phyloP scores from a whole-genome alignment of 1,284 basidiomycete species.

The Cryptococcus sp. region DNA sequence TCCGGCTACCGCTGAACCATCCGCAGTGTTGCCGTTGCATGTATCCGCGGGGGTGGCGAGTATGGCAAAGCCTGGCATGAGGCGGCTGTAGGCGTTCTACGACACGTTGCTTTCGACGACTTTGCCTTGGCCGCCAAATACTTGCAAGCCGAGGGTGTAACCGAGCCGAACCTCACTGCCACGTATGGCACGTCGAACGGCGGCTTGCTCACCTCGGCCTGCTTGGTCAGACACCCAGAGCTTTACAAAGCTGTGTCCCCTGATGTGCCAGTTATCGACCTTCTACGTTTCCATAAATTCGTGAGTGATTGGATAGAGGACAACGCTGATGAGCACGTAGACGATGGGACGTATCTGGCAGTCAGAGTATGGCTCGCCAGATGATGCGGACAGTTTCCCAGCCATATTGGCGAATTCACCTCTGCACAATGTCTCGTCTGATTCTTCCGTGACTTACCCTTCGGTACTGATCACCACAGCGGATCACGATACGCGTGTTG shows the following conservation, averaged over 20 bases:
- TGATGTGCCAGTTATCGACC: constrained; percentile 19
- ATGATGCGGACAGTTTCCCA: constrained; percentile 9
- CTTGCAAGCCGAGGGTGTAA: constrained; percentile 15
- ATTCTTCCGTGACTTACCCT: constrained; percentile 10
- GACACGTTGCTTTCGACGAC: constrained; percentile 19
- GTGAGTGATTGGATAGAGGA: constrained; percentile 7
- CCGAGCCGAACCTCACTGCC: constrained; percentile 15
- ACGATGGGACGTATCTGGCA: constrained; percentile 20
- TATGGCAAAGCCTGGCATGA: constrained; percentile 26
- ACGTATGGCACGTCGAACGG: constrained; percentile 25
- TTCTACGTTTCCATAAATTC: constrained; percentile 20
- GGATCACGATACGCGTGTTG: constrained; percentile 21
- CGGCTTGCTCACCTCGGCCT: constrained; percentile 18
- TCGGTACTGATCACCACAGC: constrained; percentile 21
- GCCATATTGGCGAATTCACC: constrained; percentile 13
- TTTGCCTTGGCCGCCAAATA: constrained; percentile 18
- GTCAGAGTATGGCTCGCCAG: constrained; percentile 20
- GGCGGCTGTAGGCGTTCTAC: constrained; percentile 16
- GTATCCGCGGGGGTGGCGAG: constrained; percentile 27
- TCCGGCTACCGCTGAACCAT: not conserved
- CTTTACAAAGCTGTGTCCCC: constrained; percentile 16
- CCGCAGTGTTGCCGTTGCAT: constrained; percentile 21
- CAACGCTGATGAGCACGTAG: constrained; percentile 5
- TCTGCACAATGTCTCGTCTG: constrained; percentile 13
- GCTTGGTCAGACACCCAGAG: constrained; percentile 16